Conservation (phyloP, 495 filamentous ascomycete genomes). For the Entonaema liquescens region DNA sequence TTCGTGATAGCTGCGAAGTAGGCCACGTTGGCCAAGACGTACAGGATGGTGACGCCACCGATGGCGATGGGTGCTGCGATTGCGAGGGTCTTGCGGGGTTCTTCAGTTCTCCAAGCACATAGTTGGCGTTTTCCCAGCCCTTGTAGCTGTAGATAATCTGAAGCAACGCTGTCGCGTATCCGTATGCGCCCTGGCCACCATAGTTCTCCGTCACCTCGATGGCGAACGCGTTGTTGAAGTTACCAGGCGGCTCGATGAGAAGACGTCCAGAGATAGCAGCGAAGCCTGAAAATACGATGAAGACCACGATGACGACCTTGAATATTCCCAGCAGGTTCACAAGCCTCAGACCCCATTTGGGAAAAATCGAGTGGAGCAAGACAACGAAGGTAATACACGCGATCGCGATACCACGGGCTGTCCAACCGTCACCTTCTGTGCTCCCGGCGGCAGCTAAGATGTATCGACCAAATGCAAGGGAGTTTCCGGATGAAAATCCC, state of each 20-base stretch:
- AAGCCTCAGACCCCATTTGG: conserved; percentile 74
- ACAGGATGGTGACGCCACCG: conserved; percentile 66
- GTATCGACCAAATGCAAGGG: conserved; percentile 75
- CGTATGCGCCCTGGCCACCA: conserved; percentile 66
- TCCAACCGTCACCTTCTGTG: conserved; percentile 69
- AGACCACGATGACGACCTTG: conserved; percentile 72
- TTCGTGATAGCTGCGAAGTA: conserved; percentile 76
- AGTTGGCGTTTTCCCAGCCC: conserved; percentile 70
- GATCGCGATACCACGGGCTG: conserved; percentile 71
- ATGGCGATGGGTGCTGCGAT: conserved; percentile 71
- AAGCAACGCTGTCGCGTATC: conserved; percentile 69
- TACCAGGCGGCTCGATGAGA: conserved; percentile 65
- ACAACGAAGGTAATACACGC: conserved; percentile 72
- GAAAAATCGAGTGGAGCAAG: conserved; percentile 64
- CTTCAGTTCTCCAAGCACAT: conserved; percentile 68
- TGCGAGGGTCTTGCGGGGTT: conserved; percentile 70
- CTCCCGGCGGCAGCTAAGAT: conserved; percentile 70
- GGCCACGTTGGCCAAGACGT: conserved; percentile 75
- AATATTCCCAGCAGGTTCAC: conserved; percentile 71
- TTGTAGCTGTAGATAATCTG: conserved; percentile 75
- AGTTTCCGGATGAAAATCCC: conserved; percentile 66
- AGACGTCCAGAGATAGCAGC: conserved; percentile 66
- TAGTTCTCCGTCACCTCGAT: conserved; percentile 49
- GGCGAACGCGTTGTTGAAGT: conserved; percentile 72
- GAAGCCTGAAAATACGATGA: conserved; percentile 73